Evolutionary conservation across 2,329 filamentous ascomycete genomes (phyloP), one percentile per base, ranked within the genome.

Genomic region (Colletotrichum falcatum): DNA sequence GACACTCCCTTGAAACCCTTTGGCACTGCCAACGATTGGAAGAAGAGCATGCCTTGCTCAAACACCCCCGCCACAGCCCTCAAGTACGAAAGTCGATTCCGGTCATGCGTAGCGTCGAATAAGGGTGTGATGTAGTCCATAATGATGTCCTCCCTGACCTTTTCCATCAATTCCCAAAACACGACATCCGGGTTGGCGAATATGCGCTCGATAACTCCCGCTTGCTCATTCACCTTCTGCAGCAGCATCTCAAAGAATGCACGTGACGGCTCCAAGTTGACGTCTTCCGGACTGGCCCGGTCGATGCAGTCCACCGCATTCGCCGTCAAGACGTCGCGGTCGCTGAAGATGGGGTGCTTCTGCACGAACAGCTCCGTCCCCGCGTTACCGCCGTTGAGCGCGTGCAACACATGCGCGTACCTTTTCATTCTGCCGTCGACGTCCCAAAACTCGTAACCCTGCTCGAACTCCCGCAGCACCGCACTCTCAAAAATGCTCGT

Each of bases 381-480:
- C 18, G 92, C 91, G 49, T 87, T 86, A 20, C 94, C 94, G 33
- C 93, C 94, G 78, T 97, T 97, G 54, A 99, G 85, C 2, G 88
- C 88, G 68, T 93, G 90, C 66, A 99, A 83, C 20, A 99, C 94
- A 75, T 94, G 90, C 2, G 95, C 95, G 80, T 97, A 98, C 77
- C 92, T 89, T 74, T 88, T 90, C 95, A 98, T 98, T 64, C 91
- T 87, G 2, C 94, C 94, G 74, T 97, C 92, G 64, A 97, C 90
- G 79, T 99, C 95, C 83, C 92, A 93, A 53, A 90, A 91, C 78
- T 96, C 94, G 74, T 97, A 97, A 5, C 94, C 96, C 77, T 96
- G 92, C 80, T 97, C 93, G 75, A 99, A 99, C 79, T 99, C 96
- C 59, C 92, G 89, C 61, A 98, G 83, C 4, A 97, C 95, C 4